Evolutionary conservation across 805 yeast species (phyloP), one percentile per base, ranked within the genome.

Genomic region (Scheffersomyces lignosus): DNA sequence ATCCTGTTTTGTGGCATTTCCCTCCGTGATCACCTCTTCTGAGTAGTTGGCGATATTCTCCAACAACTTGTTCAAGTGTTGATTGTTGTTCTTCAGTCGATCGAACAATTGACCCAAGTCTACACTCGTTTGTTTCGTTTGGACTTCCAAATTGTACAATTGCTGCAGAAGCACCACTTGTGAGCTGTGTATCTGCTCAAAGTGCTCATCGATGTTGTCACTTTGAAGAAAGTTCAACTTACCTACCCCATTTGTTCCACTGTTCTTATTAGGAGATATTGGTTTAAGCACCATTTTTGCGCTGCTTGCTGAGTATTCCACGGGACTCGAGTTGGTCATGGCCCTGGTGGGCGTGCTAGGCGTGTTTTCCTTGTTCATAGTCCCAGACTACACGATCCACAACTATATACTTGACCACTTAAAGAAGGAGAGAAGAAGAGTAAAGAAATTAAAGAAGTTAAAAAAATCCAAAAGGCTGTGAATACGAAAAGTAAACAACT

Each of bases 61-160:
- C 10, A 68, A 54, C 27, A 67, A 50, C 40, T 54, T 58, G 38
- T 58, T 64, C 52, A 67, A 59, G 39, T 62, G 45, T 37, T 56
- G 60, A 43, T 68, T 66, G 43, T 68, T 67, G 44, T 62, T 66
- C 47, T 62, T 66, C 62, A 62, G 67, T 20, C 72, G 47, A 27
- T 64, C 70, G 16, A 52, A 54, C 31, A 68, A 52, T 40, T 66
- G 68, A 4, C 49, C 62, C 37, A 67, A 44, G 41, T 66, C 73
- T 1, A 56, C 48, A 22, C 52, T 53, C 4, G 66, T 60, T 40
- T 67, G 73, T 26, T 57, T 58, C 3, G 68, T 55, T 30, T 56
- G 61, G 1, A 51, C 45, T 43, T 65, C 71, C 12, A 68, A 44
- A 17, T 48, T 45, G 31, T 49, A 43, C 33, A 66, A 40, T 33